A percentile compares a stretch with the other conserved stretches of the same genome.
These are phyloP conservation scores for Macrophomina phaseolina DNA, from an alignment of 2,329 filamentous ascomycete genomes.

Conservation along the genomic window DNA sequence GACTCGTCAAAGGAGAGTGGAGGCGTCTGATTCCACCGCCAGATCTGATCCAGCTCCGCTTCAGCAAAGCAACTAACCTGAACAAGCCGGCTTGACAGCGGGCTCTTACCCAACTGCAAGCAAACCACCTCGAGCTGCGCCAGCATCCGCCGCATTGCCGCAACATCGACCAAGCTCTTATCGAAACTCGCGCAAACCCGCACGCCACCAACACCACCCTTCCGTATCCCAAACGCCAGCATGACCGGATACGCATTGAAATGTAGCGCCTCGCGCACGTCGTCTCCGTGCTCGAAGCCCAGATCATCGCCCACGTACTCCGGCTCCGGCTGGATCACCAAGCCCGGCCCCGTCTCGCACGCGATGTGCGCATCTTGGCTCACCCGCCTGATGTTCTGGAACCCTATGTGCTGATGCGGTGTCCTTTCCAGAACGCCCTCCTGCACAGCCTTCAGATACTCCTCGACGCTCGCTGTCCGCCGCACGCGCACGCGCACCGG, in stretches of 20 bases:
- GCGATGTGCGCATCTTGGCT: constrained; percentile 57
- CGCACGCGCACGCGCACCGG: constrained; percentile 69
- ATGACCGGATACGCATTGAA: constrained; percentile 67
- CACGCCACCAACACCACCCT: constrained; percentile 56
- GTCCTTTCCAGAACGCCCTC: constrained; percentile 63
- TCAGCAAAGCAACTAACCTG: constrained; percentile 48
- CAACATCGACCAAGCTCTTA: constrained; percentile 60
- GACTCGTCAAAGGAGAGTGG: constrained; percentile 38
- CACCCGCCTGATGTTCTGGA: constrained; percentile 62
- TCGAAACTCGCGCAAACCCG: constrained; percentile 69
- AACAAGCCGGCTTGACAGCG: constrained; percentile 28
- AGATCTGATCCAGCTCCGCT: constrained; percentile 49
- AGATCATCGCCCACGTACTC: constrained; percentile 62
- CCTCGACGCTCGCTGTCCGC: constrained; percentile 45
- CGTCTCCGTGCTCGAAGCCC: constrained; percentile 59
- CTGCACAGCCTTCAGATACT: constrained; percentile 64
- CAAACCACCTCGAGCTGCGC: constrained; percentile 58
- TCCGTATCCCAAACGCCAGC: constrained; percentile 65
- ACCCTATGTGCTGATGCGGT: constrained; percentile 67
- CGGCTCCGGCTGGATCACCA: constrained; percentile 43
- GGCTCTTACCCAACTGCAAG: constrained; percentile 50
- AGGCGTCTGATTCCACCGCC: constrained; percentile 47
- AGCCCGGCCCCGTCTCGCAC: constrained; percentile 51
- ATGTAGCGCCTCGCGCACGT: constrained; percentile 64
- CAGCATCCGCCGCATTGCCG: constrained; percentile 60